phyloP scores from a whole-genome alignment of 129 eudicot species.

The Arctium minus region DNA sequence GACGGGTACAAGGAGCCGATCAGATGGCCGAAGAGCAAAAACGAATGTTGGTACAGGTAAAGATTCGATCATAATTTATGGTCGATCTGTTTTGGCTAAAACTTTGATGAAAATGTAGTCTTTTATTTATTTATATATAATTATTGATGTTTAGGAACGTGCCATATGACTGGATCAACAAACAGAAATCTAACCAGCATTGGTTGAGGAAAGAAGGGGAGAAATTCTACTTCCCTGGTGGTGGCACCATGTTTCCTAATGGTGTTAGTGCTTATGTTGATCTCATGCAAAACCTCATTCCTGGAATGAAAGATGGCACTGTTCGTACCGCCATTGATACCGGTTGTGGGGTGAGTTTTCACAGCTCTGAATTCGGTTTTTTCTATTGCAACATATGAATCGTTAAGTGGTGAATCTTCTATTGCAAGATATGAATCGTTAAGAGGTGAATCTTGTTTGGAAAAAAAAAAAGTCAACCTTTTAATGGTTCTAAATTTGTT shows the following conservation, averaged over 20 bases:
- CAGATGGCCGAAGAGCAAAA: conserved; percentile 97
- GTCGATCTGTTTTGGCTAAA: neutral
- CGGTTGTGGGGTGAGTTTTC: conserved; percentile 94
- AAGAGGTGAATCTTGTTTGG: too few species aligned
- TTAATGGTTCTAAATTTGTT: too few species aligned
- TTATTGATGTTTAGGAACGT: conserved; percentile 55
- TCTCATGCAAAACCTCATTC: conserved; percentile 80
- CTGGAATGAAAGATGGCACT: conserved; percentile 95
- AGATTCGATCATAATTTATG: neutral
- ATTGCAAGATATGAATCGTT: too few species aligned
- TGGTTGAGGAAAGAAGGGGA: conserved; percentile 97
- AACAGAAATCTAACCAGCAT: conserved; percentile 90
- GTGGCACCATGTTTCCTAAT: conserved; percentile 97
- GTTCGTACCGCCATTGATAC: conserved; percentile 96
- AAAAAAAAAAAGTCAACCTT: too few species aligned
- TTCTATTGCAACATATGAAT: neutral
- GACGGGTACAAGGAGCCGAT: conserved; percentile 90
- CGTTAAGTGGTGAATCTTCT: too few species aligned
- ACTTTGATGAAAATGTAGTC: neutral
- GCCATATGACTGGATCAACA: conserved; percentile 99
- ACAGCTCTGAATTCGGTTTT: neutral
- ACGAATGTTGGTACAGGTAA: conserved; percentile 99
- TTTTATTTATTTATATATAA: neutral
- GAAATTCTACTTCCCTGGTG: conserved; percentile 94
- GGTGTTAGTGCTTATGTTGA: conserved; percentile 90